Conservation (phyloP, 1,284 basidiomycete species). For the Trichosporon asahii region DNA sequence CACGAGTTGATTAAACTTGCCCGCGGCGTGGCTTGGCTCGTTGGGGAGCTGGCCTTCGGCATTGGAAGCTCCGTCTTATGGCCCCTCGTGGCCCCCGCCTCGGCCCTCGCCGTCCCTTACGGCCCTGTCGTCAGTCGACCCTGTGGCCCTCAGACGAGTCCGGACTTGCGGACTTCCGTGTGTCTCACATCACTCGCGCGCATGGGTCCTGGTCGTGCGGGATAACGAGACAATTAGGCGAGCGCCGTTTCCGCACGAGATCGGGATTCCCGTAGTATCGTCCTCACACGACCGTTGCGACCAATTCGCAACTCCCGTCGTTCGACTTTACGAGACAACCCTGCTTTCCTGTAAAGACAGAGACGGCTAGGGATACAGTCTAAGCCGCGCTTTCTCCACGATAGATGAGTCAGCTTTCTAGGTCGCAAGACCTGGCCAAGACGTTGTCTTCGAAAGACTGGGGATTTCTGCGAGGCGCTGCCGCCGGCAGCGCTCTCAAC, state of each 20-base stretch:
- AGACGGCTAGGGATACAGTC: background rate
- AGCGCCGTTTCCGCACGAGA: background rate
- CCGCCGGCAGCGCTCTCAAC: background rate
- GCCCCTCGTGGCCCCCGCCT: background rate
- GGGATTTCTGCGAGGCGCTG: background rate
- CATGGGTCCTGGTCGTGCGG: background rate
- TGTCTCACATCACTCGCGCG: background rate
- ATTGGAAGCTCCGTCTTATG: constrained; percentile 9
- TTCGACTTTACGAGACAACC: background rate
- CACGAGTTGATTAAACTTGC: background rate
- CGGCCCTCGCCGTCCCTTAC: background rate
- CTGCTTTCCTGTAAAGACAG: background rate
- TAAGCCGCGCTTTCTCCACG: background rate
- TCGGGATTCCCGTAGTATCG: too few species aligned
- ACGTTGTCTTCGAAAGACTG: background rate
- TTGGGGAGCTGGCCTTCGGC: background rate
- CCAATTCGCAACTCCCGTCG: background rate
- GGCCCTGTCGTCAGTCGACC: background rate
- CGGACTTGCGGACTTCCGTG: background rate
- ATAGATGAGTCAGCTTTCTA: background rate
- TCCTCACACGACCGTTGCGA: background rate
- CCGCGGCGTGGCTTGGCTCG: background rate
- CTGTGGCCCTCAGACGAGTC: background rate
- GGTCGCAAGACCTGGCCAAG: too few species aligned
- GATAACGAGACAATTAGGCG: background rate